Percentiles rank a stretch among this genome's conserved stretches.
phyloP scores from a whole-genome alignment of 495 filamentous ascomycete genomes.

The Tuber magnatum region DNA sequence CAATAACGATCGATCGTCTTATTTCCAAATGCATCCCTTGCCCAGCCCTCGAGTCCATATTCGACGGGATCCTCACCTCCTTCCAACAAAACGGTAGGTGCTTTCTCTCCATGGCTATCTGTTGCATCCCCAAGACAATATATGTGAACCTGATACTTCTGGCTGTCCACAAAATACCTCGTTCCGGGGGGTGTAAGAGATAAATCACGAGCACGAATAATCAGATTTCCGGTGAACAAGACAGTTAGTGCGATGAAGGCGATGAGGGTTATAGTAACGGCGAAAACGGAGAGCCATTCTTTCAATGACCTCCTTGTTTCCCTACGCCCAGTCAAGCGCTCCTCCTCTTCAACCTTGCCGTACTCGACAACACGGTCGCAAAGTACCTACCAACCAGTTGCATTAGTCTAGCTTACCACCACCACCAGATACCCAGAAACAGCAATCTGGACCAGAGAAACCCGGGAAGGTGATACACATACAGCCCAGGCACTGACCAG shows the following conservation, averaged over 20 bases:
- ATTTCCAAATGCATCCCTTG: conserved; percentile 57
- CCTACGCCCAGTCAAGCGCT: conserved; percentile 79
- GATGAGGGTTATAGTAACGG: conserved; percentile 62
- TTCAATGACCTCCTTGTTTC: conserved; percentile 73
- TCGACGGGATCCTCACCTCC: conserved; percentile 73
- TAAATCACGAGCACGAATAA: conserved; percentile 67
- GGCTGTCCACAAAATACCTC: conserved; percentile 67
- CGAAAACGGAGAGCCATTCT: conserved; percentile 77
- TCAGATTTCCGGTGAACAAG: conserved; percentile 69
- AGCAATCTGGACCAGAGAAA: background rate
- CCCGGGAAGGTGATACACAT: conserved; percentile 39
- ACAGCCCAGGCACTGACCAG: conserved; percentile 59
- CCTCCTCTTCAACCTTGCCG: conserved; percentile 87
- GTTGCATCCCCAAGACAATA: conserved; percentile 67
- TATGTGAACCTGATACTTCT: conserved; percentile 78
- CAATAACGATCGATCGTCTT: conserved; percentile 80
- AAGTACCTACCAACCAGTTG: conserved; percentile 20
- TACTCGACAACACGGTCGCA: conserved; percentile 68
- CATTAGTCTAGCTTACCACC: background rate
- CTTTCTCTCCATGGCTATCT: conserved; percentile 46
- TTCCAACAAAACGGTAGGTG: conserved; percentile 73
- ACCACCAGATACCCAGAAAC: background rate
- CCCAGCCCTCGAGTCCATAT: conserved; percentile 64
- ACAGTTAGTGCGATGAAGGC: conserved; percentile 58
- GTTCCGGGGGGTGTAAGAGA: conserved; percentile 63